These are phyloP conservation scores for Apophysomyces elegans DNA, from an alignment of 371 early-diverging fungal species.

Conservation along the genomic window DNA sequence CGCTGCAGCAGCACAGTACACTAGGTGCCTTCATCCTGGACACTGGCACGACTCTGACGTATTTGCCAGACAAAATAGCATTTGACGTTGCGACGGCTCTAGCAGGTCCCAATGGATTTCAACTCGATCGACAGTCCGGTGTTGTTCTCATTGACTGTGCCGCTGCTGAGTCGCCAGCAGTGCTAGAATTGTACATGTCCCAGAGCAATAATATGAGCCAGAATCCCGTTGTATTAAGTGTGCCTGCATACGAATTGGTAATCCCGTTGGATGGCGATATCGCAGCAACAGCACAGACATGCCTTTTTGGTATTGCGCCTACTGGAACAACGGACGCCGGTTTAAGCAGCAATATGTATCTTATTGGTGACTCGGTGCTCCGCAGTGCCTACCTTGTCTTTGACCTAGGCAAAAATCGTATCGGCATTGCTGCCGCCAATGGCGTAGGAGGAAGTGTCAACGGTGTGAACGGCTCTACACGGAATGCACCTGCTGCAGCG, in stretches of 20 bases:
- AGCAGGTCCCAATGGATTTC: slow-evolving; percentile 28
- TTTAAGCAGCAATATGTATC: slow-evolving; percentile 38
- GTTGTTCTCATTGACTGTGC: slow-evolving; percentile 42
- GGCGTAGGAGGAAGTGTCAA: slow-evolving; percentile 38
- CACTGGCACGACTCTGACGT: slow-evolving; percentile 54
- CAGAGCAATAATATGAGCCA: slow-evolving; percentile 14
- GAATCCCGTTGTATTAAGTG: slow-evolving; percentile 29
- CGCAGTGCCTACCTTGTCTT: slow-evolving; percentile 52
- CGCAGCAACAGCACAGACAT: slow-evolving; percentile 29
- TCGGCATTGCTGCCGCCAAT: slow-evolving; percentile 50
- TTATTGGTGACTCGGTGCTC: slow-evolving; percentile 51
- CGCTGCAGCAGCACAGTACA: slow-evolving; percentile 13
- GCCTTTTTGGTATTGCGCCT: slow-evolving; percentile 56
- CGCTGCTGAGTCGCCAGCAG: slow-evolving; percentile 26
- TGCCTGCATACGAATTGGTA: slow-evolving; percentile 43
- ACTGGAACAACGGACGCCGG: slow-evolving; percentile 25
- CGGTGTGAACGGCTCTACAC: slow-evolving; percentile 12
- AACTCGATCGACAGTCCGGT: slow-evolving; percentile 38
- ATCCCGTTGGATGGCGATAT: slow-evolving; percentile 40
- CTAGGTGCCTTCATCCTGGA: slow-evolving; percentile 48
- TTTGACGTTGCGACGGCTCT: slow-evolving; percentile 35
- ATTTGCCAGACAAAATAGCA: slow-evolving; percentile 38
- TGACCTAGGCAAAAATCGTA: slow-evolving; percentile 49
- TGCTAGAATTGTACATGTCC: slow-evolving; percentile 42
- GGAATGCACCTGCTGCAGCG: not conserved